Evolutionary conservation across 768 basidiomycete species (phyloP).

Genomic region (Calocera viscosa): DNA sequence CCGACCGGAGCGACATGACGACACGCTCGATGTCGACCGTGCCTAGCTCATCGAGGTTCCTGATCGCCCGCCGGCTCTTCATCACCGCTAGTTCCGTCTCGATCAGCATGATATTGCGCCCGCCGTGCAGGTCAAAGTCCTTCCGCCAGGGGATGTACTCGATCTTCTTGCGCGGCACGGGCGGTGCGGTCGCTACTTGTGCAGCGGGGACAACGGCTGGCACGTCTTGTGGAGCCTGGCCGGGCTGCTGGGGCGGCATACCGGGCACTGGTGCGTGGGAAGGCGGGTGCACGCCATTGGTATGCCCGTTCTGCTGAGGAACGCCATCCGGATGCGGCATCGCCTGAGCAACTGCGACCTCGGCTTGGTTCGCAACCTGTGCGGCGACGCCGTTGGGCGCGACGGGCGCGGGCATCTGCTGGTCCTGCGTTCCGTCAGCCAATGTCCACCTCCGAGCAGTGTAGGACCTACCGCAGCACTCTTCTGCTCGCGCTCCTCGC

Average conservation of each 20-base stretch:
- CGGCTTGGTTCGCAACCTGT: conserved; percentile 21
- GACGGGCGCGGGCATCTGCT: conserved; percentile 32
- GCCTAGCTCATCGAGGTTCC: conserved; percentile 77
- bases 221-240: conserved; percentile 16
- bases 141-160: conserved; percentile 76
- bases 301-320: not conserved
- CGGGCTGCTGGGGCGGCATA: not conserved
- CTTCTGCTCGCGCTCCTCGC: conserved; percentile 7
- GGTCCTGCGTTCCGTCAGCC: conserved; percentile 9
- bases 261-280: not conserved
- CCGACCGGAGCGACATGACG: conserved; percentile 81
- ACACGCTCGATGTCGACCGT: conserved; percentile 83
- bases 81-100: conserved; percentile 45
- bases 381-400: conserved; percentile 32
- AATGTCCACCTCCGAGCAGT: not conserved
- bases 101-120: conserved; percentile 60
- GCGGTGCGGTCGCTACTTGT: conserved; percentile 33
- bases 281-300: not conserved
- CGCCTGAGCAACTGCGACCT: conserved; percentile 21
- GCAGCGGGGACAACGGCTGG: conserved; percentile 26
- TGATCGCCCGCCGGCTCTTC: conserved; percentile 43
- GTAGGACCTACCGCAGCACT: conserved; percentile 3
- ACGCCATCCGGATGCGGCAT: conserved; percentile 7
- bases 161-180: conserved; percentile 53
- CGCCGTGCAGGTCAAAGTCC: conserved; percentile 63